These are phyloP conservation scores for Arthroderma uncinatum DNA, from an alignment of 2,329 filamentous ascomycete species.

Conservation along the genomic window DNA sequence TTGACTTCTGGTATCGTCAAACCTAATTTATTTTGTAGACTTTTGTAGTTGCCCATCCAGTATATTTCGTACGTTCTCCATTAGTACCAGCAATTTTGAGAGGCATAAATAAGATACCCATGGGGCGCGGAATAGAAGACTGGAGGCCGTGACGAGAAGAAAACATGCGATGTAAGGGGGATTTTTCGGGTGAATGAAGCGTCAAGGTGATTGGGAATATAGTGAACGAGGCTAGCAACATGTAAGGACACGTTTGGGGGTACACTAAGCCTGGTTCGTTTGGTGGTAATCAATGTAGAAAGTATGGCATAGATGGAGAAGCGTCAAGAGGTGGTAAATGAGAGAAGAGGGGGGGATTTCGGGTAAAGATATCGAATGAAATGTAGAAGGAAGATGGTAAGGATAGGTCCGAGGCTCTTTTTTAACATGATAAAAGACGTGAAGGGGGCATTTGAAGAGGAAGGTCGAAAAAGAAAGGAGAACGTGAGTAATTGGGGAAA, in stretches of 20 bases:
- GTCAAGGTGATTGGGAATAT: neutral
- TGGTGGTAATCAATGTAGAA: conserved; percentile 1
- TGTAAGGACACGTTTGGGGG: neutral
- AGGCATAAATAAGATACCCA: conserved; percentile 3
- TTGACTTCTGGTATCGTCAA: neutral
- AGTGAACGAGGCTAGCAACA: neutral
- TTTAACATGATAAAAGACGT: neutral
- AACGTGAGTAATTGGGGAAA: neutral
- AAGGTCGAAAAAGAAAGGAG: neutral
- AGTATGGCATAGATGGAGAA: neutral
- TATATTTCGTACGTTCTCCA: conserved; percentile 7
- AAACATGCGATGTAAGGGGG: neutral
- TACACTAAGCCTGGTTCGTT: neutral
- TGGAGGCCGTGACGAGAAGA: neutral
- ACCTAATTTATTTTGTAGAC: conserved; percentile 6
- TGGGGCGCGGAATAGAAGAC: conserved; percentile 1
- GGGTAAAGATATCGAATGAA: neutral
- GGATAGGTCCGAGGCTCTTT: neutral
- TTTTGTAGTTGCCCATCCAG: conserved; percentile 8
- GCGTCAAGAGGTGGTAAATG: neutral
- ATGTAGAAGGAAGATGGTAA: neutral
- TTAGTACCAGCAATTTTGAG: conserved; percentile 8
- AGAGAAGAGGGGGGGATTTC: neutral
- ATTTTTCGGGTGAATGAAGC: neutral
- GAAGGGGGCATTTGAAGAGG: conserved; percentile 3